A percentile compares a stretch with the other conserved stretches of the same genome.
Evolutionary conservation across 768 basidiomycete species (phyloP).

Genomic region (Phylloporus sp.): DNA sequence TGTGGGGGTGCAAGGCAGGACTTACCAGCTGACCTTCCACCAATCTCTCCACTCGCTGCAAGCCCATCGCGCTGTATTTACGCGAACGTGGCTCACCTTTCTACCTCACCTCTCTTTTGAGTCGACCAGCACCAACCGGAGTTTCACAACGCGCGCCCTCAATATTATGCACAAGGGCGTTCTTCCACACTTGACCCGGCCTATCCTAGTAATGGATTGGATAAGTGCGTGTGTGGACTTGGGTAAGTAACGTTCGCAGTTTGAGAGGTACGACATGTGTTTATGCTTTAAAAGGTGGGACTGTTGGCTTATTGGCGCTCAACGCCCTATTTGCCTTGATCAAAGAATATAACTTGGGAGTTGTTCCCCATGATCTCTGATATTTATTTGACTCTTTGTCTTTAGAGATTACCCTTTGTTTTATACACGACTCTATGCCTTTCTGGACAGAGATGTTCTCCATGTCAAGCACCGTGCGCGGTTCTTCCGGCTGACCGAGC

Average conservation of each 20-base stretch:
- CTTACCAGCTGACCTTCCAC: slow-evolving; percentile 65
- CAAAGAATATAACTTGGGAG: slow-evolving; percentile 88
- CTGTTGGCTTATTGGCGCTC: slow-evolving; percentile 80
- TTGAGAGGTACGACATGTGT: not conserved
- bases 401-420: slow-evolving; percentile 92
- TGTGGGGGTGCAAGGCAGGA: slow-evolving; percentile 38
- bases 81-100: slow-evolving; percentile 71
- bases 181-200: slow-evolving; percentile 75
- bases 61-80: slow-evolving; percentile 78
- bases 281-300: slow-evolving; percentile 53
- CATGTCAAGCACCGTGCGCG: slow-evolving; percentile 91
- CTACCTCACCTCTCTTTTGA: slow-evolving; percentile 52
- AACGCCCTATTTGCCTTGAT: slow-evolving; percentile 91
- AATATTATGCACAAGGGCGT: slow-evolving; percentile 80
- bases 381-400: slow-evolving; percentile 2
- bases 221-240: slow-evolving; percentile 76
- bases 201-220: slow-evolving; percentile 89
- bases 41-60: slow-evolving; percentile 71
- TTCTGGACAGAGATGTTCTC: slow-evolving; percentile 82
- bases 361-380: slow-evolving; percentile 9
- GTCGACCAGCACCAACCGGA: slow-evolving; percentile 28
- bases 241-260: slow-evolving; percentile 42
- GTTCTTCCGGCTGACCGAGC: slow-evolving; percentile 89
- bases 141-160: slow-evolving; percentile 52
- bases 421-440: slow-evolving; percentile 86